Evolutionary conservation across 345 rosid species (phyloP).

Genomic region (Capsella bursapastoris): DNA sequence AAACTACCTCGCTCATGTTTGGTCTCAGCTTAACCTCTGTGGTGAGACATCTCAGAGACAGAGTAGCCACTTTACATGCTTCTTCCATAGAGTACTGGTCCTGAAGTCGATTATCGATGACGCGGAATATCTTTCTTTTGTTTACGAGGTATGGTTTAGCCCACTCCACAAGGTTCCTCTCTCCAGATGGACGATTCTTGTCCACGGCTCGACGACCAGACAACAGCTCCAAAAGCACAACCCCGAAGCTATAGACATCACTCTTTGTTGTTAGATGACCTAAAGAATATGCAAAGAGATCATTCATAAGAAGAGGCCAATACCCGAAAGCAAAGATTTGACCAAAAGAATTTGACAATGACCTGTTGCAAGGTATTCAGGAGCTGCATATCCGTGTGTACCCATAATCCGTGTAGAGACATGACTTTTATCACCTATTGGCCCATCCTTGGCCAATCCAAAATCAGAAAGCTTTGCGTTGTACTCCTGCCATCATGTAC

Average conservation of each 20-base stretch:
- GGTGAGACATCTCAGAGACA: constrained; percentile 42
- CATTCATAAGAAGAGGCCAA: constrained; percentile 63
- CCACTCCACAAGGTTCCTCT: constrained; percentile 90
- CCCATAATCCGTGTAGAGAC: constrained; percentile 94
- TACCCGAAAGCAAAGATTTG: constrained; percentile 28
- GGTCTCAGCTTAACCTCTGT: constrained; percentile 43
- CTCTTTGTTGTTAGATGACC: constrained; percentile 95
- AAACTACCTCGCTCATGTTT: constrained; percentile 42
- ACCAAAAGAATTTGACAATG: constrained; percentile 17
- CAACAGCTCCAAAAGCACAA: constrained; percentile 88
- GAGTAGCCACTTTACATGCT: constrained; percentile 44
- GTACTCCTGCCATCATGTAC: constrained; percentile 56
- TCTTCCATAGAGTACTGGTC: constrained; percentile 74
- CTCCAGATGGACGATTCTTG: constrained; percentile 88
- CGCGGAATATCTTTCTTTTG: constrained; percentile 73
- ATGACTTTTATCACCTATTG: constrained; percentile 83
- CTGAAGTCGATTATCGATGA: constrained; percentile 88
- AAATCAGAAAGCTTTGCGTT: constrained; percentile 94
- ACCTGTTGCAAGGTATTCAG: constrained; percentile 94
- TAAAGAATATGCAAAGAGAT: constrained; percentile 38
- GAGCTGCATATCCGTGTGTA: constrained; percentile 96
- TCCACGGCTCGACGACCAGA: constrained; percentile 98
- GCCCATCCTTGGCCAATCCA: constrained; percentile 95
- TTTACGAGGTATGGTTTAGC: constrained; percentile 84
- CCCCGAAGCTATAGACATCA: constrained; percentile 96